Percentiles rank a stretch among this genome's conserved stretches.
These are phyloP conservation scores for Filobasidium floriforme DNA, from an alignment of 768 basidiomycete species.

Conservation along the genomic window DNA sequence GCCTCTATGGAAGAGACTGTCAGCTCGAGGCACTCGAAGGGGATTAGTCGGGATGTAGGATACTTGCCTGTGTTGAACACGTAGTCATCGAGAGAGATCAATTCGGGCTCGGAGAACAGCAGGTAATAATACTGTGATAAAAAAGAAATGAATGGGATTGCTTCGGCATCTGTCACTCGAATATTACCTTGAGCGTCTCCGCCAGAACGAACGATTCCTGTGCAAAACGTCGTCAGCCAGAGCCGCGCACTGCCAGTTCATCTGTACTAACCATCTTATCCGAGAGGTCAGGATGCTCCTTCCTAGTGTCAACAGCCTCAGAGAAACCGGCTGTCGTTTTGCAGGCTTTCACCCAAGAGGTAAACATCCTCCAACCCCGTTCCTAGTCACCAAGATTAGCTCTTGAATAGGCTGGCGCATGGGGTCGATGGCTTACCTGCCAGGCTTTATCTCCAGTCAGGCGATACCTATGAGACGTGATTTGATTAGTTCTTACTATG, in stretches of 20 bases:
- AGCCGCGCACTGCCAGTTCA: not conserved
- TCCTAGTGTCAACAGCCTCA: no score
- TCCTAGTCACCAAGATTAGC: no score
- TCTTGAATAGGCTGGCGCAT: no score
- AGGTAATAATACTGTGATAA: slow-evolving; percentile 44
- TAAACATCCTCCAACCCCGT: no score
- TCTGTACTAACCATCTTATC: slow-evolving; percentile 21
- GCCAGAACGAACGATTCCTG: slow-evolving; percentile 46
- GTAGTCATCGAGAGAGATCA: slow-evolving; percentile 43
- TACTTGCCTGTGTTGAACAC: slow-evolving; percentile 43
- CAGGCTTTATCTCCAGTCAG: no score
- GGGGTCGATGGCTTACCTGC: no score
- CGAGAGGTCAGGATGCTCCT: not conserved
- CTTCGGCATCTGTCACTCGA: no score
- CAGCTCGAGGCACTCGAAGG: not conserved
- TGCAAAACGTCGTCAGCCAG: not conserved
- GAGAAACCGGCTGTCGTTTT: no score
- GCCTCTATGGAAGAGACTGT: slow-evolving; percentile 30
- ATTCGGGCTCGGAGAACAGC: slow-evolving; percentile 38
- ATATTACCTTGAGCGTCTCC: slow-evolving; percentile 46
- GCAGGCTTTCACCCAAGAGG: no score
- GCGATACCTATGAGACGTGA: no score
- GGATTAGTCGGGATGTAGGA: not conserved
- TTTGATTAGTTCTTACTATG: no score
- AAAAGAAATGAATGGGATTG: no score